phyloP scores from a whole-genome alignment of 2,329 filamentous ascomycete species.

The Ambrosiella cleistominuta region DNA sequence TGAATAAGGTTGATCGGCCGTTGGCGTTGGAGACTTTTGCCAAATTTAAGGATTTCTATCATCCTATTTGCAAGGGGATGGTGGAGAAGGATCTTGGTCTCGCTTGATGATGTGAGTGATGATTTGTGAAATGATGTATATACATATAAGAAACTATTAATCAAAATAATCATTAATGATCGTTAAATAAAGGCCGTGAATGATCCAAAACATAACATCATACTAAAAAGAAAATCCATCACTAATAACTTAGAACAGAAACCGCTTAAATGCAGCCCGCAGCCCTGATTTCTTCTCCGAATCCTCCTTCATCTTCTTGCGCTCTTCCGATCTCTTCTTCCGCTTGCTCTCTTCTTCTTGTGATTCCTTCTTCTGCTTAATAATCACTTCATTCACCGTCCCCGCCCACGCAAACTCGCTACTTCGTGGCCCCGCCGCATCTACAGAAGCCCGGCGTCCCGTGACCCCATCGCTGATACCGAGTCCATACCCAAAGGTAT shows the following conservation, averaged over 20 bases:
- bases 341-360: constrained; percentile 10
- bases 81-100: constrained; percentile 60
- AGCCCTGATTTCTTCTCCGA: constrained; percentile 12
- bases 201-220: not conserved
- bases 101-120: not conserved
- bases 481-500: not conserved
- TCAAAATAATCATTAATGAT: not conserved
- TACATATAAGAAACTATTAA: not conserved
- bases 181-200: not conserved
- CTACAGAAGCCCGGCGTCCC: constrained; percentile 5
- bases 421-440: not conserved
- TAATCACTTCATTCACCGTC: constrained; percentile 1
- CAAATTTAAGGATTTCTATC: constrained; percentile 82
- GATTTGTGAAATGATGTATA: not conserved
- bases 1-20: constrained; percentile 56
- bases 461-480: not conserved
- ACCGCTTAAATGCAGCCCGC: constrained; percentile 12
- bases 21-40: constrained; percentile 70
- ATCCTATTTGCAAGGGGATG: constrained; percentile 77
- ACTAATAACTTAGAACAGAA: constrained; percentile 5
- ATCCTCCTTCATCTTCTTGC: constrained; percentile 12
- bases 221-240: not conserved
- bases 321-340: constrained; percentile 12
- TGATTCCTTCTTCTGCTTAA: not conserved
- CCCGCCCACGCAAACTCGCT: not conserved